Percentiles rank a stretch among this genome's conserved stretches.
These are phyloP conservation scores for Chamaenerion angustifolium DNA, from an alignment of 345 rosid species.

Conservation along the genomic window DNA sequence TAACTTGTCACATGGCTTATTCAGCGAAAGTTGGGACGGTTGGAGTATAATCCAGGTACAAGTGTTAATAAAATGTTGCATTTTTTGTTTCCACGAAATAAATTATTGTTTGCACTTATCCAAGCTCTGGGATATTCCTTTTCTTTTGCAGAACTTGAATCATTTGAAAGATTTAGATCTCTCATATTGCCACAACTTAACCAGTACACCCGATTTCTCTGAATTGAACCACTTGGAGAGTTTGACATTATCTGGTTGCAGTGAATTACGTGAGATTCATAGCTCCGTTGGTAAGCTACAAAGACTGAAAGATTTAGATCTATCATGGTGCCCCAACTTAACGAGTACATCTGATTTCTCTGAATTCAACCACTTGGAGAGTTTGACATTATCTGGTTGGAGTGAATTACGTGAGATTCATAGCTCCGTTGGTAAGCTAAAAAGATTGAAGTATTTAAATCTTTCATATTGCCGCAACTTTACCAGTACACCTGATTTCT, in stretches of 20 bases:
- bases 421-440: no score
- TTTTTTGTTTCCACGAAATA: no score
- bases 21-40: constrained; percentile 5
- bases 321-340: no score
- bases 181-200: not conserved
- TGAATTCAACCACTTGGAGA: no score
- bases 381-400: no score
- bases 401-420: no score
- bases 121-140: not conserved
- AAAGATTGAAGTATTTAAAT: no score
- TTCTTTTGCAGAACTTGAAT: not conserved
- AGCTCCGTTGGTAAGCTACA: constrained; percentile 1
- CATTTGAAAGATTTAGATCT: constrained; percentile 4
- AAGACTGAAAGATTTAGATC: not conserved
- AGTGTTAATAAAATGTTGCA: no score
- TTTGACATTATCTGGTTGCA: constrained; percentile 1
- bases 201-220: not conserved
- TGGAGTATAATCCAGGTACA: constrained; percentile 8
- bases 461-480: no score
- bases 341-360: no score
- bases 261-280: not conserved
- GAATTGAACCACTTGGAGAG: constrained; percentile 1
- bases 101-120: not conserved
- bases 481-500: no score
- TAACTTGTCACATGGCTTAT: constrained; percentile 3